A percentile compares a stretch with the other conserved stretches of the same genome.
phyloP scores from a whole-genome alignment of 2,329 filamentous ascomycete species.

The Metarhizium humberi region DNA sequence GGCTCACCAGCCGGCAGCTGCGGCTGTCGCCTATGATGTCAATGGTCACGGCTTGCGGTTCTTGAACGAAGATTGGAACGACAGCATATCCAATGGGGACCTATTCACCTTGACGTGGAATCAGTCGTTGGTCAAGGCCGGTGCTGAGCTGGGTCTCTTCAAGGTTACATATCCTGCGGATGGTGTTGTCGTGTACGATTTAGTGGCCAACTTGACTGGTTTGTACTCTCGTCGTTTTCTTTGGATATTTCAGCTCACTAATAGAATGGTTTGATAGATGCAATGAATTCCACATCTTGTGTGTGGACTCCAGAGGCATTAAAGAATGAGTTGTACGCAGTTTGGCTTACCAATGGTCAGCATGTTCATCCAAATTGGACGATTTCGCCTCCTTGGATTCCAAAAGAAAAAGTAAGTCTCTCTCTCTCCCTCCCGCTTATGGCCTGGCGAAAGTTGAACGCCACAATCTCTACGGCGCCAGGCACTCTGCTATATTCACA shows the following conservation, averaged over 20 bases:
- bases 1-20: constrained; percentile 11
- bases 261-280: constrained; percentile 11
- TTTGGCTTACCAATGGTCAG: constrained; percentile 18
- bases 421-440: neutral
- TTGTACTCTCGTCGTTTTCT: constrained; percentile 7
- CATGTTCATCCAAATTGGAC: constrained; percentile 17
- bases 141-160: constrained; percentile 19
- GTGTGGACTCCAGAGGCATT: constrained; percentile 20
- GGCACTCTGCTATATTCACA: neutral
- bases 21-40: constrained; percentile 6
- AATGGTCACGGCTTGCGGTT: constrained; percentile 20
- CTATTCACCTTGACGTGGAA: constrained; percentile 21
- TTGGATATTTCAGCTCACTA: constrained; percentile 5
- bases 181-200: constrained; percentile 19
- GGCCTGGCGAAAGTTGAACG: neutral
- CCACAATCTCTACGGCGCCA: neutral
- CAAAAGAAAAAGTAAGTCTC: constrained; percentile 14
- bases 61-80: constrained; percentile 24
- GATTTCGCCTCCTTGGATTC: constrained; percentile 22
- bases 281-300: constrained; percentile 14
- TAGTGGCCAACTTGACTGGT: constrained; percentile 22
- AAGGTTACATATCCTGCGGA: constrained; percentile 20
- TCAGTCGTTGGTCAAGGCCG: constrained; percentile 13
- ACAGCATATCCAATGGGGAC: constrained; percentile 22
- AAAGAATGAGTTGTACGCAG: constrained; percentile 17